Evolutionary conservation across 768 basidiomycete species (phyloP).

Genomic region (Lentinus tigrinus): DNA sequence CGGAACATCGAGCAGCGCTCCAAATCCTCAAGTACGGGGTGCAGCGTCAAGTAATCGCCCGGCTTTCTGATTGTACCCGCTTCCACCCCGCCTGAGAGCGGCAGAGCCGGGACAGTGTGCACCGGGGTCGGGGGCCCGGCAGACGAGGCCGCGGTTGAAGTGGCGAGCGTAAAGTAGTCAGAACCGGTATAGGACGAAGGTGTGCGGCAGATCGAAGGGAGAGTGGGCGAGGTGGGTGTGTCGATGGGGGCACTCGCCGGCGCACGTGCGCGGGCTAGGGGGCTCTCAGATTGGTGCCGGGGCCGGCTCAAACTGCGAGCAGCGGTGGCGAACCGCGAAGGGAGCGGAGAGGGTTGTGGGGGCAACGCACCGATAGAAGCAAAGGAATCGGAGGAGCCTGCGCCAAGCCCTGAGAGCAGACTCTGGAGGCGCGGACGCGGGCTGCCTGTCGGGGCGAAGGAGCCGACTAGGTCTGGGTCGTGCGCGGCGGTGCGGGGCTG

Average conservation of each 20-base stretch:
- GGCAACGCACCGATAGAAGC: not conserved
- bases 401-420: slow-evolving; percentile 9
- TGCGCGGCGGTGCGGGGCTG: slow-evolving; percentile 14
- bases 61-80: not conserved
- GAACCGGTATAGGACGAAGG: slow-evolving; percentile 27
- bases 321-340: not conserved
- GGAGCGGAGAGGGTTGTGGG: not conserved
- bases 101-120: slow-evolving; percentile 13
- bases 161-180: slow-evolving; percentile 25
- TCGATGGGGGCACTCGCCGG: not conserved
- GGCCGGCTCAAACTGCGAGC: not conserved
- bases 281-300: not conserved
- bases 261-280: not conserved
- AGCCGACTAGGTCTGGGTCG: slow-evolving; percentile 23
- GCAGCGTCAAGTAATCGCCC: slow-evolving; percentile 13
- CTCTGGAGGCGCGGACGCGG: slow-evolving; percentile 20
- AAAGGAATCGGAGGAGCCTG: not conserved
- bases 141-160: slow-evolving; percentile 27
- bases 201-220: slow-evolving; percentile 30
- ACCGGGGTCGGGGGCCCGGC: slow-evolving; percentile 28
- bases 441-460: slow-evolving; percentile 26
- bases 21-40: slow-evolving; percentile 27
- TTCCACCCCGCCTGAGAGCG: not conserved
- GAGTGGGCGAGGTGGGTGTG: slow-evolving; percentile 16
- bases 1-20: slow-evolving; percentile 29